Percentiles rank a stretch among this genome's conserved stretches.
Evolutionary conservation across 148 eudicot genomes (phyloP).

Genomic region (Rhododendron molle): DNA sequence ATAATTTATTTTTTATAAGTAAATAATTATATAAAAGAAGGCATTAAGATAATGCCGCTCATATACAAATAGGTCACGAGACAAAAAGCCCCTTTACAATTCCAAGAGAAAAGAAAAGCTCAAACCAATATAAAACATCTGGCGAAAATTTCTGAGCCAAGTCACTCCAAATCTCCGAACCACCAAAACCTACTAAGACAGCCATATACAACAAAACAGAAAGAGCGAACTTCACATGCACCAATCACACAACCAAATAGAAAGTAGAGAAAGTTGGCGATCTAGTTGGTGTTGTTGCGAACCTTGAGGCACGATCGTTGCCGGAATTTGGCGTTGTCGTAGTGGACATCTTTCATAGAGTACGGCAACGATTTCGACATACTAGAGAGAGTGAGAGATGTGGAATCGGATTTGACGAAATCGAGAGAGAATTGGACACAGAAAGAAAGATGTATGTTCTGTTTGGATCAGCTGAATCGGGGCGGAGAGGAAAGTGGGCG

Average conservation of each 20-base stretch:
- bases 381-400: background rate
- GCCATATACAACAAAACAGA: background rate
- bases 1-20: background rate
- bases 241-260: background rate
- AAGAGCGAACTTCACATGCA: background rate
- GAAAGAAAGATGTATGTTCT: too few relatives aligned
- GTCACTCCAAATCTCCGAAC: background rate
- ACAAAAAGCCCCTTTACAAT: too few relatives aligned
- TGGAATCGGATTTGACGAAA: background rate
- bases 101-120: too few relatives aligned
- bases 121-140: too few relatives aligned
- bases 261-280: background rate
- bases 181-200: background rate
- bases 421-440: background rate
- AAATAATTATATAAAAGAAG: too few relatives aligned
- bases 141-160: background rate
- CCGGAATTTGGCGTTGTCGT: constrained; percentile 92
- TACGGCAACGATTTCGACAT: constrained; percentile 77
- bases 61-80: too few relatives aligned
- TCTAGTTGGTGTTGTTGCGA: background rate
- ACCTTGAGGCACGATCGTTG: constrained; percentile 68
- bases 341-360: constrained; percentile 63
- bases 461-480: too few relatives aligned
- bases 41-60: too few relatives aligned
- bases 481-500: too few relatives aligned